phyloP scores from a whole-genome alignment of 257 asterid species.

The Lycium barbarum region DNA sequence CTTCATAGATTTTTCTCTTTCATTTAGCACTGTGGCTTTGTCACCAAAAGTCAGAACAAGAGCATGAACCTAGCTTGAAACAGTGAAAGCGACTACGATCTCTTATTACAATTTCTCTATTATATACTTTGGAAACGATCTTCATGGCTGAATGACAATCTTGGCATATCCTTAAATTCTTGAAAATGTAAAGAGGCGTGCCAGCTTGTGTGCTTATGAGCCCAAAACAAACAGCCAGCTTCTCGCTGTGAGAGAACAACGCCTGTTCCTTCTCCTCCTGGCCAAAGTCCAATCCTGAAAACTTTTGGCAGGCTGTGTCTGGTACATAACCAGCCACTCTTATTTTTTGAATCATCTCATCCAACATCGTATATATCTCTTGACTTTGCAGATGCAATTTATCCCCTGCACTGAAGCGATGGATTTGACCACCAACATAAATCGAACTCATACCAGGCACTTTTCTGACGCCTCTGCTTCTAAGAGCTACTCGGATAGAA shows the following conservation, averaged over 20 bases:
- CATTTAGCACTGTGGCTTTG: background rate
- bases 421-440: constrained; percentile 55
- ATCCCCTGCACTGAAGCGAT: constrained; percentile 67
- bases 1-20: background rate
- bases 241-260: constrained; percentile 51
- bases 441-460: constrained; percentile 70
- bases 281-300: constrained; percentile 34
- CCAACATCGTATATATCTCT: constrained; percentile 58
- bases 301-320: constrained; percentile 45
- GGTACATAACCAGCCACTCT: constrained; percentile 58
- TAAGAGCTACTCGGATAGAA: constrained; percentile 66
- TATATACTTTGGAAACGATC: constrained; percentile 53
- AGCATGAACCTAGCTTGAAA: constrained; percentile 56
- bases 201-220: constrained; percentile 59
- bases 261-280: constrained; percentile 67
- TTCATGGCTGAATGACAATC: constrained; percentile 74
- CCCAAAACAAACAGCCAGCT: constrained; percentile 66
- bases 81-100: constrained; percentile 68
- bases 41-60: constrained; percentile 60
- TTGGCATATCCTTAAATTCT: constrained; percentile 64
- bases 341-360: constrained; percentile 58
- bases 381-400: constrained; percentile 50
- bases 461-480: constrained; percentile 62
- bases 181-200: constrained; percentile 53
- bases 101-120: constrained; percentile 61